A percentile compares a stretch with the other conserved stretches of the same genome.
These are phyloP conservation scores for Picochlorum costavermella DNA, from an alignment of 139 green algal genomes.

Conservation along the genomic window DNA sequence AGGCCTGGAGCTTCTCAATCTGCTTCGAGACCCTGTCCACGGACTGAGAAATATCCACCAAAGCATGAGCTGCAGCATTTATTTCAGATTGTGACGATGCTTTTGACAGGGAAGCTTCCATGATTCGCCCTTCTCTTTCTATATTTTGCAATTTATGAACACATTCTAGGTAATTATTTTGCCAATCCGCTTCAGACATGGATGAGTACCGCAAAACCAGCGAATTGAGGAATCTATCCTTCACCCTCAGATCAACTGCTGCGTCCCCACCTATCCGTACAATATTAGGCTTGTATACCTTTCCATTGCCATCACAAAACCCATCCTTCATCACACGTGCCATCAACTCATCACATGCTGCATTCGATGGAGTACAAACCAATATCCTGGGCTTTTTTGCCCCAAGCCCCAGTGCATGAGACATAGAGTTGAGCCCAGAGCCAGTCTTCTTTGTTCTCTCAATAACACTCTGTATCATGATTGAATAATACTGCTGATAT, in stretches of 20 bases:
- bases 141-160: slow-evolving; percentile 1
- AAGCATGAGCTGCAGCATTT: not conserved
- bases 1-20: slow-evolving; percentile 31
- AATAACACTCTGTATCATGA: not conserved
- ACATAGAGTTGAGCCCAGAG: not conserved
- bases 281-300: slow-evolving; percentile 50
- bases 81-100: not conserved
- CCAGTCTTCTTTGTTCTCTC: not conserved
- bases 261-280: slow-evolving; percentile 50
- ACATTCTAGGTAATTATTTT: slow-evolving; percentile 7
- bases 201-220: slow-evolving; percentile 16
- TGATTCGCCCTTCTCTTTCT: slow-evolving; percentile 4
- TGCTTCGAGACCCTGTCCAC: slow-evolving; percentile 4
- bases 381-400: slow-evolving; percentile 66
- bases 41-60: slow-evolving; percentile 21
- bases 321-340: slow-evolving; percentile 67
- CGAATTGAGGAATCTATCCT: slow-evolving; percentile 9
- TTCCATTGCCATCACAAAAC: slow-evolving; percentile 45
- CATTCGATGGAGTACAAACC: slow-evolving; percentile 91
- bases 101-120: slow-evolving; percentile 12
- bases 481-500: slow-evolving; percentile 67
- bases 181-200: slow-evolving; percentile 25
- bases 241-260: slow-evolving; percentile 11
- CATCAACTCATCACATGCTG: slow-evolving; percentile 89
- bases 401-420: not conserved